A percentile compares a stretch with the other conserved stretches of the same genome.
Evolutionary conservation across 805 yeast genomes (phyloP).

Genomic region (Lipomyces sp.): DNA sequence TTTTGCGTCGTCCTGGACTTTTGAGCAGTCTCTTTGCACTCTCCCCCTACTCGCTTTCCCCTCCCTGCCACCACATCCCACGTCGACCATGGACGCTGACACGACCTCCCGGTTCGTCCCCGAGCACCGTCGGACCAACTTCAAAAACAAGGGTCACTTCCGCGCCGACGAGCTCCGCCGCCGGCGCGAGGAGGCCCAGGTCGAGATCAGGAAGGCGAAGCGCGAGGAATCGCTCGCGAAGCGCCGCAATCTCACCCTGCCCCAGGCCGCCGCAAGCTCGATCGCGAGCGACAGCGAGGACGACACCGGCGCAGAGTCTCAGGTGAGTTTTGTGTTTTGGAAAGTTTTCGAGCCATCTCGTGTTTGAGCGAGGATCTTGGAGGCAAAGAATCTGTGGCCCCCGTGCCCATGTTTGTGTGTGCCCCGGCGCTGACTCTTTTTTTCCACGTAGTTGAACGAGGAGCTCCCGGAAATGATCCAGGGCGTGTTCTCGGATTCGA

Average conservation of each 20-base stretch:
- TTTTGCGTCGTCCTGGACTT: too few species aligned
- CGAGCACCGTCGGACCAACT: slow-evolving; percentile 94
- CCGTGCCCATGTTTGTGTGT: background rate
- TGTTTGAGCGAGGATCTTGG: background rate
- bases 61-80: background rate
- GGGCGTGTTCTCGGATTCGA: slow-evolving; percentile 68
- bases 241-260: slow-evolving; percentile 69
- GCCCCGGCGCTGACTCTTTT: background rate
- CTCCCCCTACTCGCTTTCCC: background rate
- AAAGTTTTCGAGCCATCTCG: background rate
- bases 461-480: slow-evolving; percentile 86
- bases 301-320: slow-evolving; percentile 36
- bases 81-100: slow-evolving; percentile 63
- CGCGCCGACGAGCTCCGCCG: slow-evolving; percentile 95
- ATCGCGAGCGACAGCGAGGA: slow-evolving; percentile 48
- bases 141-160: slow-evolving; percentile 91
- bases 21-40: background rate
- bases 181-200: slow-evolving; percentile 95
- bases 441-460: slow-evolving; percentile 35
- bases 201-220: slow-evolving; percentile 92
- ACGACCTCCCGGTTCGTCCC: slow-evolving; percentile 84
- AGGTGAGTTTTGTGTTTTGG: slow-evolving; percentile 24
- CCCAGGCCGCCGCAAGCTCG: slow-evolving; percentile 38
- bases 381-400: background rate
- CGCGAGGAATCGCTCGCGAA: slow-evolving; percentile 92